Conservation (phyloP, 139 green algal species). For the Picochlorum sp. region DNA sequence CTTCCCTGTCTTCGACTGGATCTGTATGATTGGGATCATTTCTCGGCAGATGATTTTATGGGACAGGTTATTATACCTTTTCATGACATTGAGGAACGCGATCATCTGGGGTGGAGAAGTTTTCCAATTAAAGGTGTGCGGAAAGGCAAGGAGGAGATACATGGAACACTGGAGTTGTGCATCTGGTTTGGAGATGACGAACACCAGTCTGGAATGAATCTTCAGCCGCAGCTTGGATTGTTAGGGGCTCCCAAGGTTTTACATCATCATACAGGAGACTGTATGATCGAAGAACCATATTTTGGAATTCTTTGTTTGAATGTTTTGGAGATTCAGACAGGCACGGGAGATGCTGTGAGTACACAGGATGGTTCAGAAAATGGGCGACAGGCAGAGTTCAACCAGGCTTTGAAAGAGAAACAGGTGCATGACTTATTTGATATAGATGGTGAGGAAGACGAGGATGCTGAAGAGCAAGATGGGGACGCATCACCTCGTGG, state of each 20-base stretch:
- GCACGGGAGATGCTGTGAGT: no score
- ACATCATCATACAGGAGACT: constrained; percentile 2
- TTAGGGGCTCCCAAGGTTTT: background rate
- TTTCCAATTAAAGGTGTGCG: background rate
- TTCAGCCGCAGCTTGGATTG: background rate
- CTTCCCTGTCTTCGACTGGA: constrained; percentile 7
- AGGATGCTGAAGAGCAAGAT: background rate
- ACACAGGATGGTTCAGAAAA: no score
- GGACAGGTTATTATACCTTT: constrained; percentile 17
- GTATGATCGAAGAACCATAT: constrained; percentile 3
- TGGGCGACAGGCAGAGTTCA: background rate
- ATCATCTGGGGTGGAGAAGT: background rate
- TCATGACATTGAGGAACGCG: background rate
- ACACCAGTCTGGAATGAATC: background rate
- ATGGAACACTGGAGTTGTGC: background rate
- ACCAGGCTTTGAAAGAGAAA: background rate
- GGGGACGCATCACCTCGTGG: background rate
- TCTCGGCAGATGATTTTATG: constrained; percentile 31
- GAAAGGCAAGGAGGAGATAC: background rate
- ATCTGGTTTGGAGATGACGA: background rate
- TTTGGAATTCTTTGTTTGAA: constrained; percentile 7
- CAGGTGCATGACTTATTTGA: background rate
- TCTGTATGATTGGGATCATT: constrained; percentile 26
- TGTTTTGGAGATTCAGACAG: background rate
- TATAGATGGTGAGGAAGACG: background rate